Evolutionary conservation across 495 filamentous ascomycete genomes (phyloP).

Genomic region (Astrothelium macrocarpum): DNA sequence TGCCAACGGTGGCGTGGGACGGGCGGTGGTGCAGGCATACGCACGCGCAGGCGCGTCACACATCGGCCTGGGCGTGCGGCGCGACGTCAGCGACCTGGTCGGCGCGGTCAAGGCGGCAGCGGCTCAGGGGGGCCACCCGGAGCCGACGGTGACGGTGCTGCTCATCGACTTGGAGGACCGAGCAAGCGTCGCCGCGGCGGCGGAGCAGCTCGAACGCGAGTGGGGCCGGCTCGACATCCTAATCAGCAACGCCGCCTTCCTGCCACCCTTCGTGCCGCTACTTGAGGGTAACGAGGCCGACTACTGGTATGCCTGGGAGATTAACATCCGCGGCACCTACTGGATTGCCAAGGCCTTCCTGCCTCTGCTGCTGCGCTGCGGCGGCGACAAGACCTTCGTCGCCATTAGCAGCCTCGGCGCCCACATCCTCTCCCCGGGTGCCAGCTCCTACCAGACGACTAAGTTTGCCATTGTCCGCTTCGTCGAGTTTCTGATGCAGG

Average conservation of each 20-base stretch:
- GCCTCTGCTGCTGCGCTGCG: constrained; percentile 7
- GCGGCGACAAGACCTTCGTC: constrained; percentile 7
- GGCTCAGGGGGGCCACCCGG: neutral
- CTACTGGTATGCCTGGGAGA: constrained; percentile 8
- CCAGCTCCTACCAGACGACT: constrained; percentile 4
- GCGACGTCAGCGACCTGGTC: neutral
- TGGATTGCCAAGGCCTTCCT: constrained; percentile 6
- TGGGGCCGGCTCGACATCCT: constrained; percentile 7
- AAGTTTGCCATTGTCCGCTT: constrained; percentile 5
- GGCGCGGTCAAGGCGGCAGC: constrained; percentile 2
- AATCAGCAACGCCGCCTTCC: constrained; percentile 4
- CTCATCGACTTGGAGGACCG: constrained; percentile 1
- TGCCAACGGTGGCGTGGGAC: constrained; percentile 6
- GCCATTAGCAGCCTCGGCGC: constrained; percentile 5
- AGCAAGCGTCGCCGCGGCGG: constrained; percentile 8
- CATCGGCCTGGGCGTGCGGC: constrained; percentile 3
- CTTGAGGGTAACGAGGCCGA: constrained; percentile 1
- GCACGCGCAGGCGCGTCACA: constrained; percentile 3
- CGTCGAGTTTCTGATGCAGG: constrained; percentile 3
- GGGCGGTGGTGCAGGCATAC: constrained; percentile 5
- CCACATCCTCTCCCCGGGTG: constrained; percentile 2
- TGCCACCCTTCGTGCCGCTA: constrained; percentile 1
- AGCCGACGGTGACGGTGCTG: constrained; percentile 1
- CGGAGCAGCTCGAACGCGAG: constrained; percentile 1
- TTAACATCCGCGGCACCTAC: constrained; percentile 8